Base-by-base conservation (phyloP, 192 early-diverging fungal species). In the Coemansia sp. region DNA sequence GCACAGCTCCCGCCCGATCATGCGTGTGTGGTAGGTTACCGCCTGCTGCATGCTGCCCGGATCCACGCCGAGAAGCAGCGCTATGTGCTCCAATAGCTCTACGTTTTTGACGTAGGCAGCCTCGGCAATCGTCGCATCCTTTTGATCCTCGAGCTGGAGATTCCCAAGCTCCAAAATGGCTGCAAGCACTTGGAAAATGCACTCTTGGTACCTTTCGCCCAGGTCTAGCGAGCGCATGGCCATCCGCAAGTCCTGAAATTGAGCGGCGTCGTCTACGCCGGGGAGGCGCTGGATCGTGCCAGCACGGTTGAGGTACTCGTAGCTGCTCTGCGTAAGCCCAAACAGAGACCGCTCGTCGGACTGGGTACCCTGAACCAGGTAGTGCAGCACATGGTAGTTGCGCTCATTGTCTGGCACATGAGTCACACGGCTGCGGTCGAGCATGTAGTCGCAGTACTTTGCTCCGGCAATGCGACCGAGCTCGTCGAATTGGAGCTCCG, bases 341-440 rank as follows among this genome's bases (percentile, higher is more conserved):
- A 92, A 87, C 62, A 88, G 78, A 16, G 86, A 43, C 59, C 88
- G 90, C 78, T 98, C 95, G 66, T 94, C 90, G 20, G 80, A 64
- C 27, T 89, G 84, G 0, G 85, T 85, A n/a, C 96, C 98, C 27
- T 93, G 89, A 5, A 97, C 86, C 30, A 99, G 81, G 70, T 95
- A 91, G 84, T 99, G 96, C 73, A 99, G 95, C 34, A 97, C 90
- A 72, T 98, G 93, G 83, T 96, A 99, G 79, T 89, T 94, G 61
- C 91, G 87, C 62, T 95, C 95, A 22, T 84, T 84, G 32, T 78
- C 80, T 8, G 88, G 86, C 8, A 87, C 80, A 20, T 84, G 81
- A 5, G 88, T 84, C 34, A 98, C 88, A 5, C 95, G 88, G 41
- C 74, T 78, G 74, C 94, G 93, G 62, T 98, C 96, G 27, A 98